A percentile compares a stretch with the other conserved stretches of the same genome.
Evolutionary conservation across 805 yeast genomes (phyloP).

Genomic region (Pichia paraexigua): DNA sequence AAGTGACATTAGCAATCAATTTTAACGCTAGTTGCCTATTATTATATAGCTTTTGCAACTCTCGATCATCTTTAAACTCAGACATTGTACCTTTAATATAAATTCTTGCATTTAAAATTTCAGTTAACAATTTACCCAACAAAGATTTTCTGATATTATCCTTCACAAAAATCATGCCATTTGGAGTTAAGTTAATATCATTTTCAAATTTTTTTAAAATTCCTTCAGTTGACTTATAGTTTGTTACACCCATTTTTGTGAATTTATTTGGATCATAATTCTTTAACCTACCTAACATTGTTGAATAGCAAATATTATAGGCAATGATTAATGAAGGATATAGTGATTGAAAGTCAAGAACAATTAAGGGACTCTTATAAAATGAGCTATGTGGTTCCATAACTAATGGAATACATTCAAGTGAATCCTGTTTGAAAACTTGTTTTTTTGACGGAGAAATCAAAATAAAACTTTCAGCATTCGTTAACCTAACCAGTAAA

Average conservation of each 20-base stretch:
- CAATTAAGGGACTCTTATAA: slow-evolving; percentile 84
- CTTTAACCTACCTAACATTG: slow-evolving; percentile 54
- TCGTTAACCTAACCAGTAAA: slow-evolving; percentile 62
- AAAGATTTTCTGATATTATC: slow-evolving; percentile 58
- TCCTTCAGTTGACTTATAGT: slow-evolving; percentile 47
- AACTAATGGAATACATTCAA: slow-evolving; percentile 82
- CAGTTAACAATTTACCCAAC: slow-evolving; percentile 77
- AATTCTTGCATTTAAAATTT: slow-evolving; percentile 70
- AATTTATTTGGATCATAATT: slow-evolving; percentile 37
- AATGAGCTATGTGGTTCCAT: slow-evolving; percentile 86
- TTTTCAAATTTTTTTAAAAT: slow-evolving; percentile 43
- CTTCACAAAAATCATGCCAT: slow-evolving; percentile 75
- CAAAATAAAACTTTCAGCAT: slow-evolving; percentile 63
- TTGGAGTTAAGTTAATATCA: slow-evolving; percentile 68
- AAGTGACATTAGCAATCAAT: slow-evolving; percentile 88
- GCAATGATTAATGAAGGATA: slow-evolving; percentile 93
- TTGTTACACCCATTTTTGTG: slow-evolving; percentile 47
- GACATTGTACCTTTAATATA: slow-evolving; percentile 73
- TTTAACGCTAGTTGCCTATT: slow-evolving; percentile 83
- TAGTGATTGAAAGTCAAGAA: slow-evolving; percentile 85
- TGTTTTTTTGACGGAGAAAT: slow-evolving; percentile 74
- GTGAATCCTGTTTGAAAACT: slow-evolving; percentile 75
- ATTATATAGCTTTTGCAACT: slow-evolving; percentile 49
- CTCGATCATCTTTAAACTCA: slow-evolving; percentile 37
- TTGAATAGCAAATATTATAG: slow-evolving; percentile 78